Conservation (phyloP, 2,329 filamentous ascomycete genomes). For the Parascedosporium putredinis region DNA sequence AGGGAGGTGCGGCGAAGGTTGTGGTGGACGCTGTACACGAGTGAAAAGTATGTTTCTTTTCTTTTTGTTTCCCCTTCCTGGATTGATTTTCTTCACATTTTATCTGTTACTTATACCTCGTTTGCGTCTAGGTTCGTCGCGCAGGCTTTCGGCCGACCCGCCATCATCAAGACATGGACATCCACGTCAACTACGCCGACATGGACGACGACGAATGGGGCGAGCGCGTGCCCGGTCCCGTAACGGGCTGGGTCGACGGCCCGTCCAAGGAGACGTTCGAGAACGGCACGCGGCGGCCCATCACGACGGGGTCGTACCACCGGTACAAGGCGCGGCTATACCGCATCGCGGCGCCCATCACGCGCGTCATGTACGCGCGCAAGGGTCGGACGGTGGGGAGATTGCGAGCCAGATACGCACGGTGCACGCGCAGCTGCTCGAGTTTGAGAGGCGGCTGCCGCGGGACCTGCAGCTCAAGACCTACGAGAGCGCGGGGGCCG, state of each 20-base stretch:
- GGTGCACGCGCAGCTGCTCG: constrained; percentile 1
- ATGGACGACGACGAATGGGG: constrained; percentile 3
- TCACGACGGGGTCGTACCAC: not conserved
- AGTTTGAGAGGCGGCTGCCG: not conserved
- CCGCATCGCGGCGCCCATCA: constrained; percentile 1
- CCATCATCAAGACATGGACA: not conserved
- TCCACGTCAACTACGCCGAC: not conserved
- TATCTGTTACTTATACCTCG: not conserved
- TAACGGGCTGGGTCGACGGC: too few species aligned
- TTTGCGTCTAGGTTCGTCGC: not conserved
- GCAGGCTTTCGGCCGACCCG: not conserved
- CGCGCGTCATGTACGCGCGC: not conserved
- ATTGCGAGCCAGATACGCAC: not conserved
- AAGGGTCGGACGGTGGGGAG: not conserved
- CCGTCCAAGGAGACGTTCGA: constrained; percentile 1
- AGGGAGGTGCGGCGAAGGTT: not conserved
- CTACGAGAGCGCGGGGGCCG: not conserved
- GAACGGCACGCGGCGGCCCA: not conserved
- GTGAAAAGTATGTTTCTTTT: not conserved
- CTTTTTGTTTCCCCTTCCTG: not conserved
- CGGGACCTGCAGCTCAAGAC: not conserved
- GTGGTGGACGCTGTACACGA: not conserved
- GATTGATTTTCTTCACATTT: not conserved
- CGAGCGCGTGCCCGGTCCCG: too few species aligned
- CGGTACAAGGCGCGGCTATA: constrained; percentile 5